Evolutionary conservation across 768 basidiomycete genomes (phyloP), one percentile per base, ranked within the genome.

Genomic region (Naganishia onofrii): DNA sequence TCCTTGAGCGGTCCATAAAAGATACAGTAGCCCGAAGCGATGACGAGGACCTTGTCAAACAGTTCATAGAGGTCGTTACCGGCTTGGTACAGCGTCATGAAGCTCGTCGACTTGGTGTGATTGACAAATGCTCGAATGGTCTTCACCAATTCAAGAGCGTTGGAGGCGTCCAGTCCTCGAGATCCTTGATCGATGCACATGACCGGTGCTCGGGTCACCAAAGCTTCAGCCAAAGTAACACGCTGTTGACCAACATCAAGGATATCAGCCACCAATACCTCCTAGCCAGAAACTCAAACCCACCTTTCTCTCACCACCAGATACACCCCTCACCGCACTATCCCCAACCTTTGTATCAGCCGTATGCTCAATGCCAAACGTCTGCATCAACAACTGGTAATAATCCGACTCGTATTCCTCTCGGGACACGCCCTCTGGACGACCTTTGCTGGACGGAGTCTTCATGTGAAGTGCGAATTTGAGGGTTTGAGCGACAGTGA

Each of bases 321-420:
- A 81, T 8, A 82, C 81, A 70, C 82, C 82, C 38, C 83, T 72
- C 19, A 83, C 77, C 74, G 80, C 79, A 63, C 81, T 76, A 71
- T 82, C 79, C n/a, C 82, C 82, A 58, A 75, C 77, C 69, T 76
- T 79, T 38, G 78, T 77, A 52, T 76, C 72, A 28, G 74, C 70
- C 9, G 76, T 77, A 51, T 79, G 78, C 29, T 73, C 72, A 66
- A 79, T 78, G 0, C 78, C 78, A 56, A 79, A 77, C 17, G 75
- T 71, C 71, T 73, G 76, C 58, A 77, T 70, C 48, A 82, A 55
- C 29, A 53, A 53, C 52, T 7, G 36, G 32, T 75, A 66, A 74
- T 77, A 83, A 26, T 78, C 73, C 21, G 72, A 60, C 19, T 76
- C 70, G 74, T 76, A 83, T 69, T 68, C 29, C 69, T 56, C 74